Conservation (phyloP, 2,329 filamentous ascomycete genomes). For the Diplodia sapinea region DNA sequence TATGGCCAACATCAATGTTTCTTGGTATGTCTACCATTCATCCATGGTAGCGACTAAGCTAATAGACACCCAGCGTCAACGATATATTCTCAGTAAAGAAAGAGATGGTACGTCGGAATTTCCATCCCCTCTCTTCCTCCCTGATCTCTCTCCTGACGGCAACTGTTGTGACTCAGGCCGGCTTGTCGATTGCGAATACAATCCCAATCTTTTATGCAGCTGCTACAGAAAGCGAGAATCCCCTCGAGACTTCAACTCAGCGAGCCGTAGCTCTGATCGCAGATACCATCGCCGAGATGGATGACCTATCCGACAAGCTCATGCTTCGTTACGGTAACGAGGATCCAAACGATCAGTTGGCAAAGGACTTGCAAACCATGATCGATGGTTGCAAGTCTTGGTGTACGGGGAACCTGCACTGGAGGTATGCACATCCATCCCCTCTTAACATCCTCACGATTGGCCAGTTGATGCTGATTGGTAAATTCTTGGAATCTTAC, state of each 20-base stretch:
- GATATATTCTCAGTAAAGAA: not conserved
- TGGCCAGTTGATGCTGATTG: not conserved
- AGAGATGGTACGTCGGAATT: not conserved
- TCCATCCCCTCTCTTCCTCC: not conserved
- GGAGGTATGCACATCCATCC: not conserved
- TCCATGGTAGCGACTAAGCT: not conserved
- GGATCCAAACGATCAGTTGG: not conserved
- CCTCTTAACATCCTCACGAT: not conserved
- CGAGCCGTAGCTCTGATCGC: not conserved
- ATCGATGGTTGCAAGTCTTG: slow-evolving; percentile 1
- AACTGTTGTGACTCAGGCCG: not conserved
- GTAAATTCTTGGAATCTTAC: not conserved
- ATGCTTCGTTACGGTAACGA: not conserved
- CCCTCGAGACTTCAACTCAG: not conserved
- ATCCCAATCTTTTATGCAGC: not conserved
- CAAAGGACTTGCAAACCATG: not conserved
- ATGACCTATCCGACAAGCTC: not conserved
- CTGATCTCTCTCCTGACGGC: not conserved
- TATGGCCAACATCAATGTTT: slow-evolving; percentile 1
- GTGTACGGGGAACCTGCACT: slow-evolving; percentile 11
- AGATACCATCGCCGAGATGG: not conserved
- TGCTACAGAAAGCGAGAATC: not conserved
- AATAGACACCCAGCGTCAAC: not conserved
- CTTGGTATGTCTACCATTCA: not conserved
- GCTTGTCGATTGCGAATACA: not conserved